Conservation (phyloP, 23 red algal species). For the Gracilaria gracilis region DNA sequence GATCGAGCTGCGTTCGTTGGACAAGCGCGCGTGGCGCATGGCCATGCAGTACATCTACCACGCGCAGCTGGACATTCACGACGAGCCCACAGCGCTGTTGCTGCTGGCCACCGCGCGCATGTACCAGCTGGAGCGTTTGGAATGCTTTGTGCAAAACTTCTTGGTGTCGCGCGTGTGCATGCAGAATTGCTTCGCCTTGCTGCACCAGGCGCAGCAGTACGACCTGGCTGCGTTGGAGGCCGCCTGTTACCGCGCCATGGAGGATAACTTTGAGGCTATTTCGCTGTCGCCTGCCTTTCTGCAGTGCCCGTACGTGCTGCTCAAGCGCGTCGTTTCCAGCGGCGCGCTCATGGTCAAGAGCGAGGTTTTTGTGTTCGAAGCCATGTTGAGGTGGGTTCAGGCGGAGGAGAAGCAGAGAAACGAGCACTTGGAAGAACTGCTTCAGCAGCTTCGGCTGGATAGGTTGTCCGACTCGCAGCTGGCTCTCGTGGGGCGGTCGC, state of each 20-base stretch:
- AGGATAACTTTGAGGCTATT: constrained; percentile 50
- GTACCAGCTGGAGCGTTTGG: constrained; percentile 66
- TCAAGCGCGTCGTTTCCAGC: constrained; percentile 6
- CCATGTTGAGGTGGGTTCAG: constrained; percentile 45
- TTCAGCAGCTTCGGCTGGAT: constrained; percentile 3
- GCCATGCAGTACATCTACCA: constrained; percentile 77
- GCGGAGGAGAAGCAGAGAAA: not conserved
- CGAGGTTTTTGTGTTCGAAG: constrained; percentile 58
- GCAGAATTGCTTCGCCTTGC: constrained; percentile 30
- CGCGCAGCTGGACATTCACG: constrained; percentile 43
- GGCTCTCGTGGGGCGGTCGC: not conserved
- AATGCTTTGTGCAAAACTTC: constrained; percentile 62
- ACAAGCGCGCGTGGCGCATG: constrained; percentile 54
- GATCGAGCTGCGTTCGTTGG: constrained; percentile 30
- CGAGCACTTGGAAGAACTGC: constrained; percentile 13
- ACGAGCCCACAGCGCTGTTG: constrained; percentile 44
- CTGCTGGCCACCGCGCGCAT: constrained; percentile 62
- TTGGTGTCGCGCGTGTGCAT: constrained; percentile 23
- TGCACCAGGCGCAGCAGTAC: constrained; percentile 55
- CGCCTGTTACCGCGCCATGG: constrained; percentile 43
- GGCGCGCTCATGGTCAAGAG: constrained; percentile 50
- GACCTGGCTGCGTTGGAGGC: constrained; percentile 44
- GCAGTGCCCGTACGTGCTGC: constrained; percentile 16
- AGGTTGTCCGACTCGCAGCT: constrained; percentile 9
- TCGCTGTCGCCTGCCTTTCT: constrained; percentile 51